phyloP scores from a whole-genome alignment of 1,284 basidiomycete species.

The Puccinia coronata region DNA sequence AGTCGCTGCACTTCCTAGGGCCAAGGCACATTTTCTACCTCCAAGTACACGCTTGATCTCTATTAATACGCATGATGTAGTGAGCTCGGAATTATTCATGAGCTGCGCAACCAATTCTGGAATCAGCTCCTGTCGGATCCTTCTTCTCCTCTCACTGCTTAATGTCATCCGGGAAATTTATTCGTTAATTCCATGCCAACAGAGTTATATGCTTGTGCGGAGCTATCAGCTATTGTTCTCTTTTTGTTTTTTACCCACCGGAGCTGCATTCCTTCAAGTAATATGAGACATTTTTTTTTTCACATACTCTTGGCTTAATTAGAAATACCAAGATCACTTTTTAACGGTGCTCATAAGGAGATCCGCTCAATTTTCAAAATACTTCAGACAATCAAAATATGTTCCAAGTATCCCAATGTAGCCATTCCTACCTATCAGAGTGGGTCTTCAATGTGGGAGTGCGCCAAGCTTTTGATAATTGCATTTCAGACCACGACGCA shows the following conservation, averaged over 20 bases:
- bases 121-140: background rate
- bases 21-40: background rate
- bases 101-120: background rate
- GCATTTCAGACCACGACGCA: too few species aligned
- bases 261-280: background rate
- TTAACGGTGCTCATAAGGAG: too few species aligned
- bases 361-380: too few species aligned
- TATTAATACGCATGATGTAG: background rate
- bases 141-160: background rate
- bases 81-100: background rate
- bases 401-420: too few species aligned
- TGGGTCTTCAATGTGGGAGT: too few species aligned
- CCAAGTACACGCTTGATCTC: background rate
- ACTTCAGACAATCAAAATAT: too few species aligned
- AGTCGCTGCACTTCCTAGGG: background rate
- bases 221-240: background rate
- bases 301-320: too few species aligned
- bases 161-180: background rate
- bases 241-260: background rate
- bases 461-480: too few species aligned
- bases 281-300: too few species aligned
- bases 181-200: background rate
- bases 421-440: too few species aligned
- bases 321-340: too few species aligned
- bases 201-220: background rate